phyloP scores from a whole-genome alignment of 108 stramenopile species.

The Conticribra guillardii region DNA sequence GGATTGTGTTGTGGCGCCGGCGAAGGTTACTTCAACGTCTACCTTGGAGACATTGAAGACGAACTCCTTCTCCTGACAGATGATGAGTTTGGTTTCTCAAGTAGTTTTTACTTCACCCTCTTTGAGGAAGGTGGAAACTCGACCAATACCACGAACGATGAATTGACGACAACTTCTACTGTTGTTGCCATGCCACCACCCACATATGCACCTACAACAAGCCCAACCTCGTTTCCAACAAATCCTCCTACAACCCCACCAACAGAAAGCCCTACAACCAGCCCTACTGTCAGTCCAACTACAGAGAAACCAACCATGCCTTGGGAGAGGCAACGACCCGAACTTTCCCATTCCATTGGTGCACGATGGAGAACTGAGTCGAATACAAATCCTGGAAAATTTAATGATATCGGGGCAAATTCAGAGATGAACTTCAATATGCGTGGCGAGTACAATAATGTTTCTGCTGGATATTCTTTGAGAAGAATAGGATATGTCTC shows the following conservation, averaged over 20 bases:
- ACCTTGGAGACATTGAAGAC: constrained; percentile 31
- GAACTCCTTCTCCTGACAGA: constrained; percentile 29
- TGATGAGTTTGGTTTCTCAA: constrained; percentile 40
- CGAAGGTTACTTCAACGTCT: constrained; percentile 44
- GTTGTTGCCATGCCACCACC: constrained; percentile 2
- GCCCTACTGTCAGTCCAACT: constrained; percentile 15
- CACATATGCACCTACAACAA: constrained; percentile 7
- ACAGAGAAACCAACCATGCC: constrained; percentile 30
- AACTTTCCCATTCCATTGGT: constrained; percentile 24
- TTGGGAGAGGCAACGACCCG: constrained; percentile 34
- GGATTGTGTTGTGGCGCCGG: constrained; percentile 48
- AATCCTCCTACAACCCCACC: constrained; percentile 19
- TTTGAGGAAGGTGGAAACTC: constrained; percentile 27
- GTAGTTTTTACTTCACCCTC: constrained; percentile 50
- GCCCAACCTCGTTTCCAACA: constrained; percentile 15
- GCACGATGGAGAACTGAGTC: constrained; percentile 25
- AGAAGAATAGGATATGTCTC: no score
- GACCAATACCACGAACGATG: constrained; percentile 7
- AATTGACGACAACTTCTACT: constrained; percentile 22
- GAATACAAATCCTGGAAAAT: constrained; percentile 27
- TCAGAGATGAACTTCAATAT: constrained; percentile 22
- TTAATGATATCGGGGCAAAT: constrained; percentile 50
- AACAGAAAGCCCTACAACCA: constrained; percentile 8
- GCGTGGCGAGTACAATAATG: no score
- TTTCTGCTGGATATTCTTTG: no score